Base-by-base conservation (phyloP, 2,329 filamentous ascomycete genomes). In the Fusarium sp. region DNA sequence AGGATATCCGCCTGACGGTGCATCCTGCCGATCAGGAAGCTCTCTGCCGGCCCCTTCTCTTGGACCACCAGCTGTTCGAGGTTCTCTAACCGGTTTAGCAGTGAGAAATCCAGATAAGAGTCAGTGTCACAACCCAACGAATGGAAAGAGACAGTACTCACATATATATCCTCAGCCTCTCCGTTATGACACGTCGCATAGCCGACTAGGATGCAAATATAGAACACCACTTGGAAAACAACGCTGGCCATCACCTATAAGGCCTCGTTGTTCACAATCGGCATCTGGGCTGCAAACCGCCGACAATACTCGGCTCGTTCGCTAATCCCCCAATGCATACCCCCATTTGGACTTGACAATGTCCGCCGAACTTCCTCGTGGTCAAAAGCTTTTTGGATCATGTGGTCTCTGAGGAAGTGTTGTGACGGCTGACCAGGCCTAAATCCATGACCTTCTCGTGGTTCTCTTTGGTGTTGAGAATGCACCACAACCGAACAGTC, bases 191-290 rank as follows among this genome's bases (percentile, higher is more conserved):
- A 12, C n/a, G 4, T 11, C 13, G 45, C 20, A 48, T 28, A 30
- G 2, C 20, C 20, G 5, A 28, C 10, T 6, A 30, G 26, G 10
- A 48, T 11, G 26, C 20, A 8, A 18, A 22, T 10, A 20, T n/a
- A 17, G 3, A 48, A 4, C 0, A 12, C 9, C 14, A 22, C 10
- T 48, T 30, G 26, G 0, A 30, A 8, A 1, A 0, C 1, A 13
- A 48, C 20, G 14, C 45, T 7, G 1, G 0, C 26, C 14, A 28
- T 28, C 13, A 48, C 45, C 45, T 10, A 12, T 4, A 48, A 48
- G 6, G 20, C 26, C 20, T 10, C 26, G 20, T 48, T 22, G 14
- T 22, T 48, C 3, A 17, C 45, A 10, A 5, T 22, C 14, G 6
- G 45, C 20, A 30, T 22, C 14, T 22, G 45, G 5, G 14, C 20